phyloP scores from a whole-genome alignment of 208 protist genomes.

The Leptomonas seymouri region DNA sequence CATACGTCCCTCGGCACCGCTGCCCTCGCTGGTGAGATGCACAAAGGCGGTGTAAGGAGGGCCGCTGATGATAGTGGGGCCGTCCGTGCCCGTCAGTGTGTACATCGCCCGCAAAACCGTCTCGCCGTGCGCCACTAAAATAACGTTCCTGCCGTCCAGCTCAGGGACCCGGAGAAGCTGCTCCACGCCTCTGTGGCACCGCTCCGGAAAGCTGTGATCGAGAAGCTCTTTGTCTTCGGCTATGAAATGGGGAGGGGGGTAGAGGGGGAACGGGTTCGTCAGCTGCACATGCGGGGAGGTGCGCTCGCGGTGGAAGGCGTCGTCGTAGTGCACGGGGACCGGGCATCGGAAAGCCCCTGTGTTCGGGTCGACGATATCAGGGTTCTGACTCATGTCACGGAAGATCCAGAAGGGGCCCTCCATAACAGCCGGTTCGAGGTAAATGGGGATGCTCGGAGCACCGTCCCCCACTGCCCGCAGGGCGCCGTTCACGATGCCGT shows the following conservation, averaged over 20 bases:
- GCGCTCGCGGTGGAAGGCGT: constrained; percentile 31
- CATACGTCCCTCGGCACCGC: constrained; percentile 13
- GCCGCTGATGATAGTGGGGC: background rate
- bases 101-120: constrained; percentile 31
- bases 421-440: constrained; percentile 48
- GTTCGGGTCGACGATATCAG: constrained; percentile 15
- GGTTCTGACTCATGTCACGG: constrained; percentile 49
- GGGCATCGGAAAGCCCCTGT: constrained; percentile 34
- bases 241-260: constrained; percentile 31
- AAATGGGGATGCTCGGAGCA: constrained; percentile 30
- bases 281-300: constrained; percentile 38
- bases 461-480: constrained; percentile 13
- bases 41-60: constrained; percentile 44
- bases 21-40: constrained; percentile 17
- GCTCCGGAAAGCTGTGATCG: constrained; percentile 38
- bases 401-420: constrained; percentile 54
- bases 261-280: constrained; percentile 39
- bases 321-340: constrained; percentile 37
- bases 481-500: constrained; percentile 43
- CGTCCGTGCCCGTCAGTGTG: constrained; percentile 7
- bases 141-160: constrained; percentile 36
- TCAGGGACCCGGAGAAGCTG: constrained; percentile 22
- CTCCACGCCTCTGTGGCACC: constrained; percentile 28
- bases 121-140: background rate
- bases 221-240: constrained; percentile 31